A percentile compares a stretch with the other conserved stretches of the same genome.
Conservation (phyloP, 768 basidiomycete species). For the Phylloporus sp. region DNA sequence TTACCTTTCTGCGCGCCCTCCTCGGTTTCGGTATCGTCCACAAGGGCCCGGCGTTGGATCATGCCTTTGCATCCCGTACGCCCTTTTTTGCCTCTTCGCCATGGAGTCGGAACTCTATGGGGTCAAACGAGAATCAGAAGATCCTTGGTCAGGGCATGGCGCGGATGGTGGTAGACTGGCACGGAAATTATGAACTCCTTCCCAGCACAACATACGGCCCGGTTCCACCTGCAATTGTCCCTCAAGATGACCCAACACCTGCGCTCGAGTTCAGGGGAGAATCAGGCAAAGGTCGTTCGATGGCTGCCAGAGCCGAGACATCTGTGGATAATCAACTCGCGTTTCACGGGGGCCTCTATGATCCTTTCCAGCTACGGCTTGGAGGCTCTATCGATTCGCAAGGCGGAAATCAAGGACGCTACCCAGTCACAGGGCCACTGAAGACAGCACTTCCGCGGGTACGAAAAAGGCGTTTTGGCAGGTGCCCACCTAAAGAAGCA, state of each 20-base stretch:
- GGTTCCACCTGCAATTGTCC: constrained; percentile 7
- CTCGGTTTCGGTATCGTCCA: constrained; percentile 18
- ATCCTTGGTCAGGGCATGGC: neutral
- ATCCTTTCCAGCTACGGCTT: constrained; percentile 21
- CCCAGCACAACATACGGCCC: neutral
- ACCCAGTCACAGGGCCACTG: constrained; percentile 7
- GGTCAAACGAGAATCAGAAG: neutral
- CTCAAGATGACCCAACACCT: constrained; percentile 22
- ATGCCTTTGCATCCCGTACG: neutral
- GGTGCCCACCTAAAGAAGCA: constrained; percentile 9
- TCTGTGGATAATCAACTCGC: neutral
- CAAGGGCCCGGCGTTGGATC: neutral
- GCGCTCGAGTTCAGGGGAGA: neutral
- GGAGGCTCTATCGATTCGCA: neutral
- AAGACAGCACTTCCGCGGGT: neutral
- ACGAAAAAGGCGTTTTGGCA: constrained; percentile 15
- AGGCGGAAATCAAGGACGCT: constrained; percentile 1
- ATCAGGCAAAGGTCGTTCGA: neutral
- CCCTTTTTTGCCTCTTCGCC: neutral
- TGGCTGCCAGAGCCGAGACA: neutral
- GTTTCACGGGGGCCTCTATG: constrained; percentile 13
- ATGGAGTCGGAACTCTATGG: neutral
- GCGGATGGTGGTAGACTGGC: constrained; percentile 17
- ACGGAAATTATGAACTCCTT: constrained; percentile 18
- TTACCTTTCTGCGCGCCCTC: constrained; percentile 26